Base-by-base conservation (phyloP, 768 basidiomycete species). In the Psilocybe sp. region DNA sequence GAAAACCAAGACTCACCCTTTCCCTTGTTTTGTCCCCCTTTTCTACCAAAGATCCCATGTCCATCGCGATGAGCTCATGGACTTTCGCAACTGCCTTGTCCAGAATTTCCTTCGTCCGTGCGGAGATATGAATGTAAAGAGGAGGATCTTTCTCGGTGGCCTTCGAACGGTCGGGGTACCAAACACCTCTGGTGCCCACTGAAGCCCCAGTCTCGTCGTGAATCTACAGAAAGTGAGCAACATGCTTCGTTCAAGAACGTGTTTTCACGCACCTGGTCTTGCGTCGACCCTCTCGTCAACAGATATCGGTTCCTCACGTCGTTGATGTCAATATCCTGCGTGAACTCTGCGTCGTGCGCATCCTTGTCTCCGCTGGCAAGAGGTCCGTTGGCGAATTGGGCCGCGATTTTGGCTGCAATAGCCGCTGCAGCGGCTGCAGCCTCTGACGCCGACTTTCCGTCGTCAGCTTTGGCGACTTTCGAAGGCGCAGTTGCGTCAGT, bases 261-360 rank as follows among this genome's bases (percentile, higher is more conserved):
- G 18, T 4, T 35, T 13, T 38, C 41, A 53, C 86, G 40, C 48
- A 92, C 95, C 78, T 97, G 87, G 52, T 85, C 74, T 68, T 98
- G 96, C 2, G 96, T 98, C 10, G 89, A 79, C 2, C 92, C 92
- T 66, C 92, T 96, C 41, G 95, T 98, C 61, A 98, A 72, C 64
- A 98, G 73, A 68, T 98, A 98, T 57, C 96, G 78, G 69, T 98
- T 98, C 65, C 95, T 75, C 43, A 94, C 76, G 68, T 98, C 95
- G 65, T 98, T 98, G 67, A 98, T 97, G 66, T 98, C 96, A 49
- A 98, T 95, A 62, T 97, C 92, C 56, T 90, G 80, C 11, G 83
- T 86, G 59, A 85, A 98, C 40, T 89, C 90, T 38, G 77, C 89
- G 57, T 91, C 89, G 43, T 88, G 82, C 2, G 75, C 74, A 62